phyloP scores from a whole-genome alignment of 2,329 filamentous ascomycete species.

The Neurospora sp. region DNA sequence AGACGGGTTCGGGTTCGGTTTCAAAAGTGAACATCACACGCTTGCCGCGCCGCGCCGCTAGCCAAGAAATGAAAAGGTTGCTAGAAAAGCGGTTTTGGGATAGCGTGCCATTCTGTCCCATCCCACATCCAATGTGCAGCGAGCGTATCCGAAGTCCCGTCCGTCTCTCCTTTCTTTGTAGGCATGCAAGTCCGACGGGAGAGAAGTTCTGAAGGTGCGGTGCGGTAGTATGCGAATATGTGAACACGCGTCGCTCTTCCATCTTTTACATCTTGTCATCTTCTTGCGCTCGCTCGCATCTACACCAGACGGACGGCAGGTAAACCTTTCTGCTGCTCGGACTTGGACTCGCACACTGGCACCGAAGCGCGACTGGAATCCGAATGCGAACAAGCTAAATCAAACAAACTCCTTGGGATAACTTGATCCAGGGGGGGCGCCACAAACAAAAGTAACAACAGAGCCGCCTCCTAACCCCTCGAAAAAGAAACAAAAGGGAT shows the following conservation, averaged over 20 bases:
- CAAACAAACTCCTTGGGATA: not conserved
- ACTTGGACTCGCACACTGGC: not conserved
- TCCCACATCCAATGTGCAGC: not conserved
- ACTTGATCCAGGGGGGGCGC: not conserved
- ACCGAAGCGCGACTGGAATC: not conserved
- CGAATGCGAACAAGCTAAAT: not conserved
- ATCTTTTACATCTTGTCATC: not conserved
- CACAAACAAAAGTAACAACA: not conserved
- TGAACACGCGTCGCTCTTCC: not conserved
- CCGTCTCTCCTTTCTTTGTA: not conserved
- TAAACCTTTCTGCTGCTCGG: not conserved
- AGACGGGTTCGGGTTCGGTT: not conserved
- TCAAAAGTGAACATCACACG: not conserved
- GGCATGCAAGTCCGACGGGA: not conserved
- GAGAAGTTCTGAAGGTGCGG: not conserved
- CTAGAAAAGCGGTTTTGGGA: not conserved
- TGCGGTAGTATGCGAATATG: not conserved
- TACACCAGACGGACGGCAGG: not conserved
- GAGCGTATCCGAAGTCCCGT: not conserved
- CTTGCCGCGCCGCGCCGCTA: not conserved
- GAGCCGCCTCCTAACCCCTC: not conserved
- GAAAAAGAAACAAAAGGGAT: not conserved
- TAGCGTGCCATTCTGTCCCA: not conserved
- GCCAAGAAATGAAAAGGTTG: not conserved
- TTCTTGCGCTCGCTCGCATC: not conserved